Conservation (phyloP, 306 rosid genomes). For the Abrus pulchellus region DNA sequence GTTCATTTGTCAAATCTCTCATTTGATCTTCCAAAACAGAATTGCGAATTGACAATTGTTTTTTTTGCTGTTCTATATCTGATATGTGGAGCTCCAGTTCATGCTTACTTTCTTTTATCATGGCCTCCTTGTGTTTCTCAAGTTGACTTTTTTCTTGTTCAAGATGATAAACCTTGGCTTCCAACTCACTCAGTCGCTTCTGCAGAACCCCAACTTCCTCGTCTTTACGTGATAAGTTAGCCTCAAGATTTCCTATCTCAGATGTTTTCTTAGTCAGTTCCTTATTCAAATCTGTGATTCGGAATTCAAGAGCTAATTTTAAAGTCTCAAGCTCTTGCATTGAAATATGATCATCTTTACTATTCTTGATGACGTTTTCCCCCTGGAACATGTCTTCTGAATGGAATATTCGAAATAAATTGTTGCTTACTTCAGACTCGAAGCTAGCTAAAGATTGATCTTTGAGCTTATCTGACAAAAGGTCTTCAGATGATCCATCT, state of each 20-base stretch:
- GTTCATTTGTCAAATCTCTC: constrained; percentile 56
- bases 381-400: constrained; percentile 52
- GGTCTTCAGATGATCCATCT: constrained; percentile 51
- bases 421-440: constrained; percentile 63
- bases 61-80: constrained; percentile 63
- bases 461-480: constrained; percentile 48
- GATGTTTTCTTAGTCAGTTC: constrained; percentile 48
- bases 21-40: constrained; percentile 67
- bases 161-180: constrained; percentile 57
- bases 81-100: constrained; percentile 56
- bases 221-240: constrained; percentile 52
- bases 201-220: constrained; percentile 52
- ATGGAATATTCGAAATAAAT: constrained; percentile 49
- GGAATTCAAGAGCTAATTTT: constrained; percentile 52
- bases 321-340: constrained; percentile 51
- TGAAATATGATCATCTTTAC: constrained; percentile 35
- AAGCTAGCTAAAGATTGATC: constrained; percentile 56
- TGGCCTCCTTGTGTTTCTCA: constrained; percentile 51
- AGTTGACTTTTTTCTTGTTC: constrained; percentile 54
- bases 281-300: constrained; percentile 51
- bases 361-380: constrained; percentile 47
- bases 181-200: constrained; percentile 50
- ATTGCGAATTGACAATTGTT: constrained; percentile 47
- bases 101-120: constrained; percentile 48
- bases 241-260: constrained; percentile 55